phyloP scores from a whole-genome alignment of 1,139 yeast genomes.

The Torulaspora globosa region DNA sequence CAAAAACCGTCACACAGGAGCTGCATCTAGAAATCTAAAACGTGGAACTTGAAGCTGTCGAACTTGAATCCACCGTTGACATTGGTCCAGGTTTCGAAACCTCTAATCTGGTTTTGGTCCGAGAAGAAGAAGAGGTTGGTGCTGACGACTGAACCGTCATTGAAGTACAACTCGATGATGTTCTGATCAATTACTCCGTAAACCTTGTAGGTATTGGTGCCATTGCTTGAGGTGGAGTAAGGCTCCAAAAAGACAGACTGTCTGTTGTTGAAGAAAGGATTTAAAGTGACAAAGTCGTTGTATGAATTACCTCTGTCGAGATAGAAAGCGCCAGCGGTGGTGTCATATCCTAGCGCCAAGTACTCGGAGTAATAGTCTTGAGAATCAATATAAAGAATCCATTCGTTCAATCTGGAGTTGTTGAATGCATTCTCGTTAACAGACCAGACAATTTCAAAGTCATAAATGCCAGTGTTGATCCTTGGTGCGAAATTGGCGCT shows the following conservation, averaged over 20 bases:
- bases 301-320: conserved; percentile 26
- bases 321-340: conserved; percentile 24
- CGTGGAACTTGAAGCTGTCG: conserved; percentile 10
- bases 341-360: conserved; percentile 24
- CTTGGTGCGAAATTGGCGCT: conserved; percentile 5
- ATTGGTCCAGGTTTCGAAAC: conserved; percentile 19
- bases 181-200: conserved; percentile 35
- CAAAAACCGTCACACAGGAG: not conserved
- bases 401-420: conserved; percentile 16
- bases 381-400: conserved; percentile 19
- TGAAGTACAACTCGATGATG: conserved; percentile 34
- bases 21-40: not conserved
- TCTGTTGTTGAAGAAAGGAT: conserved; percentile 25
- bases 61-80: conserved; percentile 35
- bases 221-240: conserved; percentile 6
- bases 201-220: conserved; percentile 22
- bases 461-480: conserved; percentile 9
- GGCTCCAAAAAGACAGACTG: conserved; percentile 9
- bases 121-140: conserved; percentile 31
- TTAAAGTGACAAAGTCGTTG: conserved; percentile 19
- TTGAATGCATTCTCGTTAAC: conserved; percentile 15
- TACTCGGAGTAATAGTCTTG: conserved; percentile 17
- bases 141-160: conserved; percentile 29
- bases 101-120: conserved; percentile 19
- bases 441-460: conserved; percentile 20